phyloP scores from a whole-genome alignment of 2,329 filamentous ascomycete genomes.

The Incumbomyces lentus region DNA sequence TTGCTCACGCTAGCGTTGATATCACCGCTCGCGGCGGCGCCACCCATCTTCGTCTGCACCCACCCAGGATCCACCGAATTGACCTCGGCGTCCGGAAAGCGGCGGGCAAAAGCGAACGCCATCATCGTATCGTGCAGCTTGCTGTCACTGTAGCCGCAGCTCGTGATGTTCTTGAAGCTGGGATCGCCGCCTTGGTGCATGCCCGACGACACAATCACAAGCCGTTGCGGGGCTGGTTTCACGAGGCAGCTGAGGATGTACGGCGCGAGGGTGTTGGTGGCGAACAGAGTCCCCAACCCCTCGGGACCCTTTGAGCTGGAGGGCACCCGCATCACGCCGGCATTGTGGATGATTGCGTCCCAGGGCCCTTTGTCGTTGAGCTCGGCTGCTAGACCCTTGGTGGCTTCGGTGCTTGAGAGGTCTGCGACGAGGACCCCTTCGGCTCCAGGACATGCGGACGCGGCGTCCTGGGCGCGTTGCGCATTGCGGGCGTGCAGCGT shows the following conservation, averaged over 20 bases:
- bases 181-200: slow-evolving; percentile 42
- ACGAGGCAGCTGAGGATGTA: slow-evolving; percentile 47
- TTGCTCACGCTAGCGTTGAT: slow-evolving; percentile 39
- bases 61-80: slow-evolving; percentile 45
- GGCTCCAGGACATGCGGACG: slow-evolving; percentile 39
- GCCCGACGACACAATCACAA: slow-evolving; percentile 44
- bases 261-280: slow-evolving; percentile 48
- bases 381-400: slow-evolving; percentile 41
- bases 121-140: slow-evolving; percentile 49
- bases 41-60: slow-evolving; percentile 48
- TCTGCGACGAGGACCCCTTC: slow-evolving; percentile 44
- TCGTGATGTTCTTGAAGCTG: slow-evolving; percentile 28
- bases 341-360: slow-evolving; percentile 50
- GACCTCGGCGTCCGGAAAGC: slow-evolving; percentile 36
- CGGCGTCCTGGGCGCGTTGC: slow-evolving; percentile 42
- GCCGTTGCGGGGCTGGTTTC: slow-evolving; percentile 33
- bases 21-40: slow-evolving; percentile 34
- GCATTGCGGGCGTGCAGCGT: slow-evolving; percentile 47
- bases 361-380: slow-evolving; percentile 42
- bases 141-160: slow-evolving; percentile 42
- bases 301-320: slow-evolving; percentile 34
- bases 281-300: slow-evolving; percentile 40
- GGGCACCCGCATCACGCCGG: slow-evolving; percentile 37
- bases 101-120: slow-evolving; percentile 43
- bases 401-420: slow-evolving; percentile 41